These are phyloP conservation scores for Eucalyptus melliodora DNA, from an alignment of 345 rosid genomes.

Conservation along the genomic window DNA sequence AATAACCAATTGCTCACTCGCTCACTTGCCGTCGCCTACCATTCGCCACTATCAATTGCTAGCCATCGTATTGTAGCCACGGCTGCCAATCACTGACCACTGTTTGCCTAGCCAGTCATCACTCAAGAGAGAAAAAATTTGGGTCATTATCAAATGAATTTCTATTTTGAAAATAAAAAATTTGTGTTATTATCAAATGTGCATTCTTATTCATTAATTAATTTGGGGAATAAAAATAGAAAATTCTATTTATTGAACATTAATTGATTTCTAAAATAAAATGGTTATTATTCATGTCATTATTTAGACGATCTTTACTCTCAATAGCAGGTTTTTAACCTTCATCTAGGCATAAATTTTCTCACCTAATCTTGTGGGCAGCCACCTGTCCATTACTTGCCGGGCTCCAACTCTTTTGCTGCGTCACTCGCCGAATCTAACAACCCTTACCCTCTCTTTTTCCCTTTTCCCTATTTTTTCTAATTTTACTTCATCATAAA, in stretches of 20 bases:
- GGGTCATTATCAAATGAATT: fast-evolving
- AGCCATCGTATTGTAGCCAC: fast-evolving
- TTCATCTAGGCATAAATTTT: neutral
- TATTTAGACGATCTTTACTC: neutral
- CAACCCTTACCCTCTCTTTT: neutral
- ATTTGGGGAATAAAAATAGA: no score
- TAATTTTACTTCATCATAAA: no score
- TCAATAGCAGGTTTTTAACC: neutral
- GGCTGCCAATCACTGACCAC: fast-evolving
- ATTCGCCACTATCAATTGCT: no score
- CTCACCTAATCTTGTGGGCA: neutral
- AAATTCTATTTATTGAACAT: no score
- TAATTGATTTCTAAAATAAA: no score
- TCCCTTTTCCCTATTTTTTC: neutral
- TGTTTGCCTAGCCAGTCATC: fast-evolving
- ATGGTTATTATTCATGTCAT: fast-evolving
- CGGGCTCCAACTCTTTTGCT: neutral
- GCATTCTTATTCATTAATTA: no score
- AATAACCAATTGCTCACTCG: no score
- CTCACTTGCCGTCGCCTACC: fast-evolving
- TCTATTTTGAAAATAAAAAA: fast-evolving
- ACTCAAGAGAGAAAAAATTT: fast-evolving
- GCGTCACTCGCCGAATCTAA: neutral
- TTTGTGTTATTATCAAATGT: no score
- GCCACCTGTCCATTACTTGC: neutral